Conservation (phyloP, 2,329 filamentous ascomycete genomes). For the Rhinocladiella mackenziei region DNA sequence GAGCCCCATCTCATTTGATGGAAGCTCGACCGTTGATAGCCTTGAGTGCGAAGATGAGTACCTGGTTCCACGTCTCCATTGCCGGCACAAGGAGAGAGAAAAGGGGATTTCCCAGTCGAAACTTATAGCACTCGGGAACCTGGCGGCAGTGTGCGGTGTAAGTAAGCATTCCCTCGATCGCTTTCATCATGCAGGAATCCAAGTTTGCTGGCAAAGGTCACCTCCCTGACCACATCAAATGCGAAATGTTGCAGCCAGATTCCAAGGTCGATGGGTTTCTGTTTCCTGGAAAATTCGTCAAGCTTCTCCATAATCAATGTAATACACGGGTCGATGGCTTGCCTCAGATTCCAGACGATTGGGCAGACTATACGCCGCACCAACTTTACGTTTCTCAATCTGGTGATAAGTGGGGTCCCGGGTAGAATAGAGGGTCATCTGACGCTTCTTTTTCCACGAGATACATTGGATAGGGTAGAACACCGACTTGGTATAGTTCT, state of each 20-base stretch:
- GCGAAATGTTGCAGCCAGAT: slow-evolving; percentile 61
- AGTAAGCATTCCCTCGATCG: slow-evolving; percentile 32
- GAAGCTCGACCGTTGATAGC: slow-evolving; percentile 32
- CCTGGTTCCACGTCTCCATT: slow-evolving; percentile 37
- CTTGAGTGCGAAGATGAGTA: slow-evolving; percentile 35
- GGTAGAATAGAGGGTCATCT: slow-evolving; percentile 72
- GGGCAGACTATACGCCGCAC: slow-evolving; percentile 27
- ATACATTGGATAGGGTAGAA: slow-evolving; percentile 27
- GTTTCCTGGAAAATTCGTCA: slow-evolving; percentile 34
- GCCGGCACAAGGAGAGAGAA: slow-evolving; percentile 34
- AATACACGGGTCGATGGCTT: slow-evolving; percentile 32
- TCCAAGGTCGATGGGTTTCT: slow-evolving; percentile 35
- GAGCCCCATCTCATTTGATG: slow-evolving; percentile 31
- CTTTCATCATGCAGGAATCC: slow-evolving; percentile 41
- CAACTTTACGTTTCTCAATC: slow-evolving; percentile 26
- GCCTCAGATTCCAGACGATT: slow-evolving; percentile 31
- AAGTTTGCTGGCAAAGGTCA: slow-evolving; percentile 41
- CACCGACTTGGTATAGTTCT: slow-evolving; percentile 24
- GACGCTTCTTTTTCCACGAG: slow-evolving; percentile 55
- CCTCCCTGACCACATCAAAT: slow-evolving; percentile 42
- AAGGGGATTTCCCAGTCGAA: slow-evolving; percentile 33
- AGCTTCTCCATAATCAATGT: slow-evolving; percentile 59
- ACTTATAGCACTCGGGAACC: slow-evolving; percentile 30
- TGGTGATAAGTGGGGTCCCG: slow-evolving; percentile 68
- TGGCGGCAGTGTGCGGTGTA: slow-evolving; percentile 33